These are phyloP conservation scores for Pterocarpus santalinus DNA, from an alignment of 306 rosid genomes.

Conservation along the genomic window DNA sequence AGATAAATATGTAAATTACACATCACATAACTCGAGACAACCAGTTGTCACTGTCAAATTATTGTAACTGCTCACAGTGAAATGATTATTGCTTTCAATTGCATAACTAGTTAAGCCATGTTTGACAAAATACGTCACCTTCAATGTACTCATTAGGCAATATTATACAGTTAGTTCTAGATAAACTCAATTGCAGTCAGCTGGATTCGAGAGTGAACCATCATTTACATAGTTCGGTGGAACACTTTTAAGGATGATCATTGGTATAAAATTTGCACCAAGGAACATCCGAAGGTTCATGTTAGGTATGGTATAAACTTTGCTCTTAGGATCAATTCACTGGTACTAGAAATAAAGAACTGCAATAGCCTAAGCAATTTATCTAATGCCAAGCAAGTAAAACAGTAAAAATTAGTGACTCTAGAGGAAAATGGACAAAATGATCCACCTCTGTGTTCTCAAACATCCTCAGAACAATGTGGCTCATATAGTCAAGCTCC, in stretches of 20 bases:
- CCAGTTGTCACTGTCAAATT: constrained; percentile 15
- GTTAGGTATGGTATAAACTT: constrained; percentile 11
- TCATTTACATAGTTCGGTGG: constrained; percentile 13
- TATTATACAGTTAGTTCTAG: background rate
- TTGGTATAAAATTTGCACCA: background rate
- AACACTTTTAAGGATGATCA: constrained; percentile 7
- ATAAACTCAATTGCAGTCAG: constrained; percentile 14
- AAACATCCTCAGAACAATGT: constrained; percentile 90
- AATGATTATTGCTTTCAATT: constrained; percentile 37
- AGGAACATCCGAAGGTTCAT: constrained; percentile 30
- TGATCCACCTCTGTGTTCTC: constrained; percentile 87
- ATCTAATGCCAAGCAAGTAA: constrained; percentile 27
- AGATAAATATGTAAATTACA: constrained; percentile 1
- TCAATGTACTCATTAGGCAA: background rate
- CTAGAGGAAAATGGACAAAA: constrained; percentile 32
- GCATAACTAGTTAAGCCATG: constrained; percentile 4
- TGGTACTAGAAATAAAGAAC: constrained; percentile 15
- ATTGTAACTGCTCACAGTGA: background rate
- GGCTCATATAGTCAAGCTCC: constrained; percentile 98
- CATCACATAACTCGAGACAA: constrained; percentile 32
- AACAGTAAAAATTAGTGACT: constrained; percentile 22
- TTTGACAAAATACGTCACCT: constrained; percentile 9
- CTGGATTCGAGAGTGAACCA: constrained; percentile 23
- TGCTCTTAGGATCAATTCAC: constrained; percentile 16
- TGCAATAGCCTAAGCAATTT: constrained; percentile 34